Evolutionary conservation across 2,329 filamentous ascomycete genomes (phyloP), one percentile per base, ranked within the genome.

Genomic region (Ophiosphaerella korrae): DNA sequence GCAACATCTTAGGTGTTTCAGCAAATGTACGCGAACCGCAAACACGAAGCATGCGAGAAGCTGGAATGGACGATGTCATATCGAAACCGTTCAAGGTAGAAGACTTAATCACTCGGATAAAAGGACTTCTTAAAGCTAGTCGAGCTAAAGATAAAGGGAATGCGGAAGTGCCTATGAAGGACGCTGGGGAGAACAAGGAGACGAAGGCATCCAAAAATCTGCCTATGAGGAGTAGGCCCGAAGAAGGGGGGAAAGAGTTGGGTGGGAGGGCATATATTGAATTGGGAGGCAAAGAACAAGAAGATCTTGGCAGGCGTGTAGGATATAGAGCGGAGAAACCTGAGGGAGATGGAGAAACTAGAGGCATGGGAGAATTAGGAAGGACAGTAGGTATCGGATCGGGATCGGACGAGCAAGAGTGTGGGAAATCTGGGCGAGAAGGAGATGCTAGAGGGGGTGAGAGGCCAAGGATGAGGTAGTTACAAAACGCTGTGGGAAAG

Each of bases 81-180:
- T 71, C 69, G 39, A 76, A 76, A 45, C 74, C 74, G 0, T 70
- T 74, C 59, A 73, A 73, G 43, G 70, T 73, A 3, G 66, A 72
- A 14, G 70, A 70, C 39, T 45, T 73, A 14, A 63, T 72, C 3
- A 59, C 57, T 31, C 70, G 64, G 40, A 68, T 73, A 6, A 52
- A 45, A n/a, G 46, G 42, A 13, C 41, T 68, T 1, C 53, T 60
- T 1, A 42, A 60, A 11, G 45, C 45, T 9, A 40, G 26, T 29
- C 7, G 26, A 49, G 45, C 50, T 5, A 35, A 42, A 13, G 23
- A 36, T 9, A 31, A 14, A 23, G 12, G 7, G 12, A 14, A 37
- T 4, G 31, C 31, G 13, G 16, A 8, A 14, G 39, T 32, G n/a
- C 45, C 38, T 5, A 12, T 24, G 5, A 14, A 11, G 16, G 14